Conservation (phyloP, 371 early-diverging fungal species). For the Amoeboaphelidium protococcarum region DNA sequence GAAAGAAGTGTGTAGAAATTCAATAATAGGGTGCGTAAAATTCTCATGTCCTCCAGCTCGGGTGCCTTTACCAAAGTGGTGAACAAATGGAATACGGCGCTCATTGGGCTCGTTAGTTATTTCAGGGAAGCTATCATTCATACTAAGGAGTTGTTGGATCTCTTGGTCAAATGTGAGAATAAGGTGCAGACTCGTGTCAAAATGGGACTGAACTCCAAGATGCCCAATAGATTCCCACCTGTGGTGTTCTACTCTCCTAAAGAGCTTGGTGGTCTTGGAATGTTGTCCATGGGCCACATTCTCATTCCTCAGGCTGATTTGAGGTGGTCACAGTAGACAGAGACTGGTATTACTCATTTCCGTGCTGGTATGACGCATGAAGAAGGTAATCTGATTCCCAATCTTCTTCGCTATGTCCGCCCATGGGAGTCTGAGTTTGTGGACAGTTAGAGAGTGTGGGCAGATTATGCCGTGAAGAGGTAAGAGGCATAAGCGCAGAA, state of each 20-base stretch:
- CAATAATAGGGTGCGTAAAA: slow-evolving; percentile 86
- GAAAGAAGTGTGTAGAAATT: slow-evolving; percentile 72
- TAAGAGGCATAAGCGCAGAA: slow-evolving; percentile 89
- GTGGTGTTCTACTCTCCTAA: slow-evolving; percentile 70
- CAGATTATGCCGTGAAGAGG: slow-evolving; percentile 89
- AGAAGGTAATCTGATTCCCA: slow-evolving; percentile 87
- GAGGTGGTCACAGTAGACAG: slow-evolving; percentile 89
- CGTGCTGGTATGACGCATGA: slow-evolving; percentile 94
- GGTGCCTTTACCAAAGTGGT: slow-evolving; percentile 95
- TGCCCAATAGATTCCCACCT: slow-evolving; percentile 96
- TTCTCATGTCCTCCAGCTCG: slow-evolving; percentile 84
- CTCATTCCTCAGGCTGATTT: slow-evolving; percentile 88
- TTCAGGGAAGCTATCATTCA: slow-evolving; percentile 94
- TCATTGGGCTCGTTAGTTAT: slow-evolving; percentile 90
- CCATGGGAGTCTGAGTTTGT: slow-evolving; percentile 96
- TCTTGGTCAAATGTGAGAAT: slow-evolving; percentile 57
- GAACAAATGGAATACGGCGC: slow-evolving; percentile 85
- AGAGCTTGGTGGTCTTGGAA: slow-evolving; percentile 95
- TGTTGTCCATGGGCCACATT: slow-evolving; percentile 96
- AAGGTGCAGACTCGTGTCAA: slow-evolving; percentile 97
- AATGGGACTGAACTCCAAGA: slow-evolving; percentile 95
- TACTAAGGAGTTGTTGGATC: slow-evolving; percentile 81
- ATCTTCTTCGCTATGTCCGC: slow-evolving; percentile 86
- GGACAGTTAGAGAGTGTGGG: slow-evolving; percentile 95
- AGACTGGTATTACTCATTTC: slow-evolving; percentile 91